phyloP scores from a whole-genome alignment of 2,329 filamentous ascomycete genomes.

The Moelleriella libera region DNA sequence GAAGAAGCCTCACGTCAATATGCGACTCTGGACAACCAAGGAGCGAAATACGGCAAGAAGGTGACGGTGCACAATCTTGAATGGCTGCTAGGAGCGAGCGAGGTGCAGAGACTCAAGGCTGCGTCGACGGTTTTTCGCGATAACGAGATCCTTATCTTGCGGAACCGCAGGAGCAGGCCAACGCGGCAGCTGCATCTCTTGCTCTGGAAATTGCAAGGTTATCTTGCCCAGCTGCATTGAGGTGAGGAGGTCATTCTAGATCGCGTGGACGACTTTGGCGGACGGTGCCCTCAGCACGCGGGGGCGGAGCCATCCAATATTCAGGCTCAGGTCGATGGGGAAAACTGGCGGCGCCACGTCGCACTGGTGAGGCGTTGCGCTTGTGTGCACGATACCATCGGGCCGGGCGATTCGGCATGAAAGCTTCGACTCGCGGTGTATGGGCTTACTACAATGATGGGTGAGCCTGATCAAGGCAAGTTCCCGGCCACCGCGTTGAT shows the following conservation, averaged over 20 bases:
- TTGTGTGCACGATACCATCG: no score
- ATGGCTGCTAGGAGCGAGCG: slow-evolving; percentile 33
- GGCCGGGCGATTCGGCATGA: no score
- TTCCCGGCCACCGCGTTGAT: no score
- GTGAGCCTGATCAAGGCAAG: no score
- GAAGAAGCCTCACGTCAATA: slow-evolving; percentile 18
- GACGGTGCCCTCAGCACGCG: no score
- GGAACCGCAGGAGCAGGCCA: slow-evolving; percentile 18
- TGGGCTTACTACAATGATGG: no score
- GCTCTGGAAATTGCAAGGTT: slow-evolving; percentile 47
- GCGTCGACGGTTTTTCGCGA: slow-evolving; percentile 19
- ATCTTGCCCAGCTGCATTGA: slow-evolving; percentile 16
- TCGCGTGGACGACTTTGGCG: not conserved
- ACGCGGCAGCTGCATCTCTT: slow-evolving; percentile 31
- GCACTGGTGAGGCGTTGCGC: no score
- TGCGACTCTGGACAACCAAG: slow-evolving; percentile 28
- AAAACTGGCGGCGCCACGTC: no score
- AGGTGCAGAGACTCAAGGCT: slow-evolving; percentile 23
- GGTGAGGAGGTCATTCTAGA: not conserved
- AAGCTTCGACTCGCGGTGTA: no score
- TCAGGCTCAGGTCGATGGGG: no score
- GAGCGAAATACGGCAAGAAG: slow-evolving; percentile 16
- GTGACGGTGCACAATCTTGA: slow-evolving; percentile 39
- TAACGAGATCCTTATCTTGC: slow-evolving; percentile 27
- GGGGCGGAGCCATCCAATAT: no score